phyloP scores from a whole-genome alignment of 306 rosid species.

The Lagenaria siceraria region DNA sequence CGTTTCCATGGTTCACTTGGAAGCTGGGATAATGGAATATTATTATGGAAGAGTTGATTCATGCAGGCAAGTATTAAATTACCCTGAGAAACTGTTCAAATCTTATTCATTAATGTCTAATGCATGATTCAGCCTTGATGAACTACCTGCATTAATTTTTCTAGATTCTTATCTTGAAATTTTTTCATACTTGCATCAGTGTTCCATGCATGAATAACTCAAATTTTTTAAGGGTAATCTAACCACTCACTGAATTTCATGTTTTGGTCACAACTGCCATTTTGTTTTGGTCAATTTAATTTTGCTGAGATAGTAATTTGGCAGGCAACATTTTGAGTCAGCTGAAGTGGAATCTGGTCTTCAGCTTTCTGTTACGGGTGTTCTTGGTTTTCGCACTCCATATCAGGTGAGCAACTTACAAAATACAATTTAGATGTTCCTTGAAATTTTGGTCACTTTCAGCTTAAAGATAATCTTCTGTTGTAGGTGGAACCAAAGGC shows the following conservation, averaged over 20 bases:
- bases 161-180: not conserved
- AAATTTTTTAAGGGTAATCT: not conserved
- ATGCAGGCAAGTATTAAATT: slow-evolving; percentile 43
- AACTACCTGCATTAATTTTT: not conserved
- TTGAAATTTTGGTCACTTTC: slow-evolving; percentile 6
- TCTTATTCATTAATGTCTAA: slow-evolving; percentile 4
- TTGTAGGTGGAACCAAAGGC: slow-evolving; percentile 83
- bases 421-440: not conserved
- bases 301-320: slow-evolving; percentile 17
- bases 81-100: not conserved
- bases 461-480: slow-evolving; percentile 11
- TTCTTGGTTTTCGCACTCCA: slow-evolving; percentile 80
- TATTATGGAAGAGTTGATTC: slow-evolving; percentile 71
- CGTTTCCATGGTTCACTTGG: slow-evolving; percentile 58
- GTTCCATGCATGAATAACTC: not conserved
- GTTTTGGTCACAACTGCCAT: not conserved
- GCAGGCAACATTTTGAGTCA: slow-evolving; percentile 70
- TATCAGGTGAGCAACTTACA: slow-evolving; percentile 57
- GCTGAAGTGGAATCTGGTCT: slow-evolving; percentile 77
- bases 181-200: not conserved
- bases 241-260: not conserved
- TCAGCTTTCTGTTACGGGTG: slow-evolving; percentile 84
- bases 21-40: slow-evolving; percentile 82
- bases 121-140: not conserved
- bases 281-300: slow-evolving; percentile 7